phyloP scores from a whole-genome alignment of 2,329 filamentous ascomycete genomes.

The Coniochaeta sp. region DNA sequence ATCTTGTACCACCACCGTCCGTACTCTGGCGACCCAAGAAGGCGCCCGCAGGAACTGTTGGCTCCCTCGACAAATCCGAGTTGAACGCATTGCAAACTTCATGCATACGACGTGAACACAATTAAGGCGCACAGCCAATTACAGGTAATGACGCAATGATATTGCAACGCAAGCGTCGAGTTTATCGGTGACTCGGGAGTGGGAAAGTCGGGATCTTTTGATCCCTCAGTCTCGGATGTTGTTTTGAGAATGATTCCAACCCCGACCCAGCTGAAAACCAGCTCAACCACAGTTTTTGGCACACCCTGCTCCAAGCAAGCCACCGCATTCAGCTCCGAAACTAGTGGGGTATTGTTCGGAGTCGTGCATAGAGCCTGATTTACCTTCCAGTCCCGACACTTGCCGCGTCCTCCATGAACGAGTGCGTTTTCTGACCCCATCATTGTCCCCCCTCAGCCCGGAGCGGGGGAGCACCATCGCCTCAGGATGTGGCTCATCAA shows the following conservation, averaged over 20 bases:
- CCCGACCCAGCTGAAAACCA: no score
- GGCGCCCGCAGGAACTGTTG: no score
- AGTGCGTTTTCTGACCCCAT: neutral
- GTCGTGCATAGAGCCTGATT: neutral
- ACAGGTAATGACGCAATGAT: neutral
- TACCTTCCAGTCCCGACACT: neutral
- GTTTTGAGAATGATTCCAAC: no score
- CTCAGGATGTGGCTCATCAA: constrained; percentile 18
- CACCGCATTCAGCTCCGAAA: no score
- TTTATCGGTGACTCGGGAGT: neutral
- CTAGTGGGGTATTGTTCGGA: neutral
- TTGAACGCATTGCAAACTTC: neutral
- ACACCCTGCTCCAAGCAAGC: no score
- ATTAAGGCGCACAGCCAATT: neutral
- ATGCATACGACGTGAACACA: neutral
- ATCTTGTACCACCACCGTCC: no score
- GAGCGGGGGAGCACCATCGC: neutral
- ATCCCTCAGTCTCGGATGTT: no score
- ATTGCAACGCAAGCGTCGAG: neutral
- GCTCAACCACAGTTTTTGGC: no score
- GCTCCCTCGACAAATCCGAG: constrained; percentile 1
- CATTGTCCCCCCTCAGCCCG: neutral
- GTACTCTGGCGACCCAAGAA: no score
- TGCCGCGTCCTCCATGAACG: neutral
- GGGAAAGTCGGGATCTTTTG: no score